Base-by-base conservation (phyloP, 495 filamentous ascomycete genomes). In the Tuber borchii region DNA sequence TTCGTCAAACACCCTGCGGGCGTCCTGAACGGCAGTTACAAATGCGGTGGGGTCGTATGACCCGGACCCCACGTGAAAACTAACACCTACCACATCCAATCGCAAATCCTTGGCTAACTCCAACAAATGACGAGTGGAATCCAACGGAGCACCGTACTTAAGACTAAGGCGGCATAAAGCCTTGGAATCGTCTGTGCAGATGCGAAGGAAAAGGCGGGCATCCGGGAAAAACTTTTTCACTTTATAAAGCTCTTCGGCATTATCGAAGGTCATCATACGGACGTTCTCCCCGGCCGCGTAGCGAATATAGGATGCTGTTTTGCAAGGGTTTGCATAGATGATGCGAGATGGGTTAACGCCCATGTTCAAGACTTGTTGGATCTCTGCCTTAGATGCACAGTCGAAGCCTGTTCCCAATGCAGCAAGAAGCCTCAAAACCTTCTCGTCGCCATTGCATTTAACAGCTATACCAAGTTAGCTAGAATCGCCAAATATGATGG, bases 191-290 rank as follows among this genome's bases (percentile, higher is more conserved):
- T 99, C 95, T 37, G 95, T 98, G 77, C 93, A 85, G 83, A 99
- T 97, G 76, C 95, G 93, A 46, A 99, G 88, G 86, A 92, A 94
- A 20, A 98, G 89, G 85, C 97, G 92, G 46, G 95, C 95, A 37
- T 89, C 90, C 17, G 95, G 96, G 82, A 89, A 97, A 77, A 93
- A 88, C 78, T 92, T 90, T 83, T 96, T 95, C 85, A 96, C 95
- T 88, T 99, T 98, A 88, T 95, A 93, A 46, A 99, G 89, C 86
- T 99, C 96, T 82, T 98, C 95, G 78, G 93, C 90, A 80, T 98
- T 97, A 87, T 99, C 95, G 81, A 98, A 97, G 17, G 95, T 98
- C 94, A 99, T 98, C 87, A 97, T 93, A 86, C 93, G 96, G 81
- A 99, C 95, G 76, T 90, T 91, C 74, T 91, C 84, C 83, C 90